Evolutionary conservation across 768 basidiomycete species (phyloP), one percentile per base, ranked within the genome.

Genomic region (Xerocomellus amylosporus): DNA sequence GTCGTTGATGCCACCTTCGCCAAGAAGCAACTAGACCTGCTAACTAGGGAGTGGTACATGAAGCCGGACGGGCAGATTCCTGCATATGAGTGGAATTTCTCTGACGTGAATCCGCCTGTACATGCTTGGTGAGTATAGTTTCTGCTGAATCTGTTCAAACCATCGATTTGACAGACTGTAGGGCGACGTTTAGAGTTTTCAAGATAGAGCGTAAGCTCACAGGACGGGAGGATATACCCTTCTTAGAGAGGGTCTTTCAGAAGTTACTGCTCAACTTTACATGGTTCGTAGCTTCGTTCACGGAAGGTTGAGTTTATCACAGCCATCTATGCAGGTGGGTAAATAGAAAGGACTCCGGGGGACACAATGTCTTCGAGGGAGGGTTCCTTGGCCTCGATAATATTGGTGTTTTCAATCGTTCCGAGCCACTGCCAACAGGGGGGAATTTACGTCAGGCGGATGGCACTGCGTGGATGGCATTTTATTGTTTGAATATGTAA

Each of bases 401-500:
- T 65, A 98, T 99, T 57, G 94, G 94, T 13, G 85, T 92, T 7
- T 99, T 99, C 78, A 99, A 99, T 74, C 88, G 97, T 44, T 97
- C 93, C 2, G 97, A 99, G 71, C 91, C 93, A 26, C 74, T 99
- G 24, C 97, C 97, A 8, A 98, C 95, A 6, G 96, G 96, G 33
- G 97, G 97, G 9, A 83, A 75, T 17, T 77, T 99, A 54, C 93
- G 96, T 50, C 97, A 99, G 74, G 94, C 97, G 8, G 97, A 99
- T 68, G 96, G 96, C 9, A 99, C 97, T 7, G 93, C 96, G 0
- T 99, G 97, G 97, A 99, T 99, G 97, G 97, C 94, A 31, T 99
- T 98, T 76, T 99, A 96, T 72, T 93, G 88, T 61, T 73, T 98
- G 54, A 97, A 97, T 66, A 98, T 98, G 97, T 91, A 56, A 62